Evolutionary conservation across 1,139 yeast species (phyloP), one percentile per base, ranked within the genome.

Genomic region (Pichia sp.): DNA sequence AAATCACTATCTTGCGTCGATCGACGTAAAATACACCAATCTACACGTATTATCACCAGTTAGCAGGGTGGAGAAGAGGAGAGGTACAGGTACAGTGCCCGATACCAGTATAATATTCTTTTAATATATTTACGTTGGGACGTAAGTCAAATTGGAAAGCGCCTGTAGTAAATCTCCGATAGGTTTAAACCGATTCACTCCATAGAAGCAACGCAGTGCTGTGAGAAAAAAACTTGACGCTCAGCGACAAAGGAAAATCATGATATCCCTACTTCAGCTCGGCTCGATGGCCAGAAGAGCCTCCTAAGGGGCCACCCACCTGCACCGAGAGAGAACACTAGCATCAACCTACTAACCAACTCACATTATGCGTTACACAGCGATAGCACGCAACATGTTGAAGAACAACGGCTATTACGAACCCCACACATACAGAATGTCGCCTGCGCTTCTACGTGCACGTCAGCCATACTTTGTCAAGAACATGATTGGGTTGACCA

Each of bases 371-470:
- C 54, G 43, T 46, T 38, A 30, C 32, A 47, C 53, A n/a, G 11
- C 47, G 10, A 29, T 44, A 55, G 61, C 53, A 19, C 57, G 49
- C 59, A 64, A 56, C 51, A 59, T 43, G 57, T 67, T 59, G 71
- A 75, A 59, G 40, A 54, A 52, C 52, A 51, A 53, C 11, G 56
- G 60, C 30, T 90, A 89, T 71, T 86, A 87, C 67, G 89, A 87
- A 71, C 87, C 84, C 52, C 76, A 77, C 65, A 88, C 95, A 26
- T 86, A 84, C 73, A 87, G 87, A 68, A 90, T 90, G 90, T 88
- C 97, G 2, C 97, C 97, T 19, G 96, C 97, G 8, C 84, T 92
- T 76, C 76, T 89, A 64, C 77, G 98, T 63, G 97, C 96, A 49
- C 81, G 98, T 69, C 78, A 80, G 56, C 97, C 97, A 45, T 92